These are phyloP conservation scores for Linnemannia hyalina DNA, from an alignment of 192 early-diverging fungal species.

Conservation along the genomic window DNA sequence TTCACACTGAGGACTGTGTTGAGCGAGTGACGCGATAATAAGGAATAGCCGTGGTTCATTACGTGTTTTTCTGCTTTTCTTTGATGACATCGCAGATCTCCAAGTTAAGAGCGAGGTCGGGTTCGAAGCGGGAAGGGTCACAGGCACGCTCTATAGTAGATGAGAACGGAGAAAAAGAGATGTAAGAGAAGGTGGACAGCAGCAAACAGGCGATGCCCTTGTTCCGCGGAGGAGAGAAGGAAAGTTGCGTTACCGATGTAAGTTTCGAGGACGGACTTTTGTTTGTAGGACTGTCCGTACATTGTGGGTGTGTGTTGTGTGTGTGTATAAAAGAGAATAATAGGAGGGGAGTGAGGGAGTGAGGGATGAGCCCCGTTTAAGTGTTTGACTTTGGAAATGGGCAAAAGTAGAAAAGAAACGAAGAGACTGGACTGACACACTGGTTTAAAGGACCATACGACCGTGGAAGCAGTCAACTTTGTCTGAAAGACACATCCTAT, in stretches of 20 bases:
- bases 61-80: slow-evolving; percentile 87
- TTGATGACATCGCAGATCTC: slow-evolving; percentile 97
- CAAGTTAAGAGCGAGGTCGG: slow-evolving; percentile 90
- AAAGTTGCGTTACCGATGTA: slow-evolving; percentile 34
- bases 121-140: slow-evolving; percentile 72
- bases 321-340: neutral
- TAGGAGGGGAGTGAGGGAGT: neutral
- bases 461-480: slow-evolving; percentile 3
- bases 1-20: neutral
- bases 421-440: neutral
- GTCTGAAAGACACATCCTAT: neutral
- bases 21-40: neutral
- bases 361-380: neutral
- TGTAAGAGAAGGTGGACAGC: neutral
- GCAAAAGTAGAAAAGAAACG: neutral
- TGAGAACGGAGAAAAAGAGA: neutral
- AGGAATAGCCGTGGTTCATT: neutral
- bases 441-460: neutral
- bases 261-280: slow-evolving; percentile 49
- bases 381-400: neutral
- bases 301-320: neutral
- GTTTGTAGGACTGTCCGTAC: slow-evolving; percentile 19
- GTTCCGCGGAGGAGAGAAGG: neutral
- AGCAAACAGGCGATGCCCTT: neutral
- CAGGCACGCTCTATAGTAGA: slow-evolving; percentile 80